Percentiles rank a stretch among this genome's conserved stretches.
phyloP scores from a whole-genome alignment of 1,284 basidiomycete genomes.

The Leccinum colubrinum region DNA sequence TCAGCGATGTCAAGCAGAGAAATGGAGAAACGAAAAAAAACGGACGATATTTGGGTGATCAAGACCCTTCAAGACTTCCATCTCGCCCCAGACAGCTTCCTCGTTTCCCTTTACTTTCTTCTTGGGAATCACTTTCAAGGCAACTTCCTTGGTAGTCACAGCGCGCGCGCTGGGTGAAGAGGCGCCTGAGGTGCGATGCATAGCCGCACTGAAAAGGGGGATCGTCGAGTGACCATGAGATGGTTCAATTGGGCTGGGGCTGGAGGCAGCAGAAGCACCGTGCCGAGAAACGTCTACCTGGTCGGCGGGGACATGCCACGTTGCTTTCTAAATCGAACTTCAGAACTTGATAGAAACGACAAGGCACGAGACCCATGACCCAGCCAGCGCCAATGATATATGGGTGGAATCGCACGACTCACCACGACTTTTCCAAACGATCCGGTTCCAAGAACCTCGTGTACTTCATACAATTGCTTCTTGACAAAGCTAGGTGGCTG shows the following conservation, averaged over 20 bases:
- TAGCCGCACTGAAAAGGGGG: constrained; percentile 20
- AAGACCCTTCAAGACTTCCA: constrained; percentile 84
- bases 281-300: constrained; percentile 54
- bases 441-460: constrained; percentile 74
- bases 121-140: constrained; percentile 87
- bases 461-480: constrained; percentile 78
- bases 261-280: constrained; percentile 46
- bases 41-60: constrained; percentile 88
- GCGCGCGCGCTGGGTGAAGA: constrained; percentile 21
- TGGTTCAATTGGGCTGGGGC: constrained; percentile 14
- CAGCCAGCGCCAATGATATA: constrained; percentile 1
- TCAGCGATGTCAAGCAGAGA: background rate
- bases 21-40: constrained; percentile 10
- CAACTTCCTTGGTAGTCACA: constrained; percentile 66
- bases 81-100: constrained; percentile 83
- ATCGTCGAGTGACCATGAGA: constrained; percentile 24
- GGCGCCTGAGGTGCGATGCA: constrained; percentile 26
- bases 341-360: background rate
- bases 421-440: constrained; percentile 89
- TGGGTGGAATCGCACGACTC: constrained; percentile 30
- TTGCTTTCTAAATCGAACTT: constrained; percentile 48
- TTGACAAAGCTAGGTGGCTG: constrained; percentile 84
- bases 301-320: constrained; percentile 68
- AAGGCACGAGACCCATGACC: background rate
- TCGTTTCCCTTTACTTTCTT: constrained; percentile 91